Base-by-base conservation (phyloP, 2,329 filamentous ascomycete species). In the Tolypocladium paradoxum region DNA sequence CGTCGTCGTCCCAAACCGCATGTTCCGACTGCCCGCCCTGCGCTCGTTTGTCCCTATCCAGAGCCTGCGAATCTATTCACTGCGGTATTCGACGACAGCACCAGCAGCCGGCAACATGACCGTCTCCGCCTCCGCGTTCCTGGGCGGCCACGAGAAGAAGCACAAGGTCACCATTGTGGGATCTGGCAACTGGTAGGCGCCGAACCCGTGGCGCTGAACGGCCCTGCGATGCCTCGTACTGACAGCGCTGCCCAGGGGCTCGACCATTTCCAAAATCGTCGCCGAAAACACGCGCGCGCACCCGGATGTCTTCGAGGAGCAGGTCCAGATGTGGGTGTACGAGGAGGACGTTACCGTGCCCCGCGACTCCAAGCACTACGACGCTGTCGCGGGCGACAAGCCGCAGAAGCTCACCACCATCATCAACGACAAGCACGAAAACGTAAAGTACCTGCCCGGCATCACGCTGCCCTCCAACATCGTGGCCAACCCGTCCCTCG, bases 271-370 rank as follows among this genome's bases (percentile, higher is more conserved):
- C 68, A 99, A 99, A 74, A 95, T 99, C 57, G 82, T 96, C 51
- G 91, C 91, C 61, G 92, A 99, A 71, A 99, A 95, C 73, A 87
- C 90, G 37, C 82, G 80, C 57, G 83, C 79, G 58, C 78, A 96
- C 72, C 78, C 84, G 11, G 80, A 90, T 33, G 67, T 96, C 46
- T 99, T 97, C 67, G 88, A 97, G 65, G 76, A 85, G 68, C 77
- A 90, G 57, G 90, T 99, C 51, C 89, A 95, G 72, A 97, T 99
- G 93, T 99, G 93, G 93, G 95, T 99, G 65, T 96, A 84, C 67
- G 93, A 99, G 72, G 93, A 99, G 71, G 82, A 95, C 27, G 84
- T 96, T 58, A 80, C 81, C 52, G 76, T 96, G 43, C 73, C 87
- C 14, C 78, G 85, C 62, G 77, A 79, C 58, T 92, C 88, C 49